Evolutionary conservation across 164 flowering plant genomes (phyloP), one percentile per base, ranked within the genome.

Genomic region (Taxillus chinensis): DNA sequence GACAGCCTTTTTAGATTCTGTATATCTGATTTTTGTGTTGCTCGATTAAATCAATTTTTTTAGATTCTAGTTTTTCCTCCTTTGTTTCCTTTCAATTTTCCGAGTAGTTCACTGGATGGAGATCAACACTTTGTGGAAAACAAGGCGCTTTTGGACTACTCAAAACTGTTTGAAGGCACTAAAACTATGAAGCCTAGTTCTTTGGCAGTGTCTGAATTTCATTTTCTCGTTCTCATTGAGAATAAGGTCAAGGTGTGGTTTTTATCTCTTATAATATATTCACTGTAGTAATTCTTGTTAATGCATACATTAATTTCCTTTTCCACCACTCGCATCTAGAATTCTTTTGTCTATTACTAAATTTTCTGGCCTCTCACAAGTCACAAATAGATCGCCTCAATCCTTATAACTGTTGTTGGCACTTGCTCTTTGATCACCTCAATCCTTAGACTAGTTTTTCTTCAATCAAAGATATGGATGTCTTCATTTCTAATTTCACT

Each of bases 61-160:
- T 14, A 52, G 40, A 41, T 10, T 2, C 13, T 72, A 8, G 8
- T 12, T 66, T 43, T 39, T 14, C 45, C 64, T 57, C 41, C 41
- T 15, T 17, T 11, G 17, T 57, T 64, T 67, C 3, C 39, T 41
- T 13, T 49, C 52, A 27, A 64, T 64, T 48, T 62, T 70, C 46
- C 41, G 43, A 41, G 27, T 73, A 92, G 98, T 75, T 92, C 80
- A 62, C 75, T 88, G 41, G 72, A 83, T 74, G 99, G 97, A 68
- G 96, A 91, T 80, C 90, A 86, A 73, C 91, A 95, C 70, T 95
- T 95, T 78, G 99, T 95, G 77, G 99, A 95, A 79, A 95, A 87
- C 82, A 95, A 95, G 76, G 97, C 89, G 60, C 89, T 91, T 58
- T 73, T 95, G 71, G 81, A 78, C 72, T 95, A 91, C 64, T 71